Base-by-base conservation (phyloP, 2,329 filamentous ascomycete species). In the Emmonsia crescens region DNA sequence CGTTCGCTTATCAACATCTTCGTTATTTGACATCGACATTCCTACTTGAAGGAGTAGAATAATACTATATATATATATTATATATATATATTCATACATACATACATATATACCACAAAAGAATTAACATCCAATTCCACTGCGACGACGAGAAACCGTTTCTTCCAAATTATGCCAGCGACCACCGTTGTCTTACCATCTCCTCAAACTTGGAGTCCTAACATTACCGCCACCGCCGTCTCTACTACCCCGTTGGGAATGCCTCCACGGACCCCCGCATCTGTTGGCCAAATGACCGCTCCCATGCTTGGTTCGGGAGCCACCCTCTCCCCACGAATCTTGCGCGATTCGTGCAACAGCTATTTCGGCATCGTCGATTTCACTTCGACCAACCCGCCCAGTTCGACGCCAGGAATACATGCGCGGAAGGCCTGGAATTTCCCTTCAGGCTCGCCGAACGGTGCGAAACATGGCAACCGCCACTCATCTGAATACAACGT, bases 361-460 rank as follows among this genome's bases (percentile, higher is more conserved):
- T 96, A 96, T 75, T 96, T 96, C 72, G 89, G 89, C 61, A 83
- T 95, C 63, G 79, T 85, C 36, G 77, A 89, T 64, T 86, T 91
- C 51, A 70, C 67, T 62, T 73, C 83, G 24, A 79, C 76, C 61
- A 85, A 89, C 64, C 79, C 82, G 29, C 82, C 85, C 64, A 85
- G 87, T 60, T 87, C 86, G 2, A 78, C 76, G 64, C 75, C 76
- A 29, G 83, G 81, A 4, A 79, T 80, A 40, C 79, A 88, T 64
- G 81, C 85, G 0, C 84, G 84, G 61, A 84, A 85, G 66, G 89
- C 89, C 73, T 93, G 89, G 88, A 89, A 87, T 67, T 83, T 88
- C 9, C 82, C 85, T 24, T 83, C 86, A 19, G 82, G 83, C 2
- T 82, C 89, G 9, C 89, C 89, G 2, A 85, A 85, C 64, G 82